A percentile compares a stretch with the other conserved stretches of the same genome.
Conservation (phyloP, 176 grass and related monocot species). For the Ampelocalamus luodianensis region DNA sequence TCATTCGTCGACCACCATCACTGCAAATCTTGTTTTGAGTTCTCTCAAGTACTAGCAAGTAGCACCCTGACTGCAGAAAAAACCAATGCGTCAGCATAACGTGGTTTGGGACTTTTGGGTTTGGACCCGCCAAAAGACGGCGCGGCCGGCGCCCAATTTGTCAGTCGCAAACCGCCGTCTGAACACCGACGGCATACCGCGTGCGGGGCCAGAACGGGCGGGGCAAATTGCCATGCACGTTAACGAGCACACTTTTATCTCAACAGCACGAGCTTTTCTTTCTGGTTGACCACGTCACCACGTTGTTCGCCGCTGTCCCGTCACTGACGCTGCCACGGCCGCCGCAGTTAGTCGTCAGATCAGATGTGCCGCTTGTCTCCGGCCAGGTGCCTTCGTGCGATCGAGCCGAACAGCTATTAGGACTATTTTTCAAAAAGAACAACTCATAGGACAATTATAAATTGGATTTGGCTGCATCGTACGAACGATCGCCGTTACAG, state of each 20-base stretch:
- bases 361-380: conserved; percentile 5
- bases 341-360: conserved; percentile 9
- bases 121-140: neutral
- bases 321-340: neutral
- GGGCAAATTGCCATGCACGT: neutral
- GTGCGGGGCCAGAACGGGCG: too few relatives aligned
- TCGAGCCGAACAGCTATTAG: neutral
- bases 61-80: neutral
- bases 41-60: too few relatives aligned
- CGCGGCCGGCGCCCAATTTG: neutral
- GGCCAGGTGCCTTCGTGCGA: too few relatives aligned
- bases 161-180: neutral
- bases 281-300: neutral
- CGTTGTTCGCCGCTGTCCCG: neutral
- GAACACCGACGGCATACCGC: neutral
- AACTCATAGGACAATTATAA: neutral
- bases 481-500: conserved; percentile 30
- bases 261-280: neutral
- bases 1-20: too few relatives aligned
- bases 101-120: neutral
- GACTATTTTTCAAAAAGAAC: neutral
- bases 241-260: neutral
- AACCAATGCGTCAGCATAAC: neutral
- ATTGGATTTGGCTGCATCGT: neutral
- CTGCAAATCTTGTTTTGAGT: too few relatives aligned